These are phyloP conservation scores for Phytophthora aleatoria DNA, from an alignment of 352 stramenopile genomes.

Conservation along the genomic window DNA sequence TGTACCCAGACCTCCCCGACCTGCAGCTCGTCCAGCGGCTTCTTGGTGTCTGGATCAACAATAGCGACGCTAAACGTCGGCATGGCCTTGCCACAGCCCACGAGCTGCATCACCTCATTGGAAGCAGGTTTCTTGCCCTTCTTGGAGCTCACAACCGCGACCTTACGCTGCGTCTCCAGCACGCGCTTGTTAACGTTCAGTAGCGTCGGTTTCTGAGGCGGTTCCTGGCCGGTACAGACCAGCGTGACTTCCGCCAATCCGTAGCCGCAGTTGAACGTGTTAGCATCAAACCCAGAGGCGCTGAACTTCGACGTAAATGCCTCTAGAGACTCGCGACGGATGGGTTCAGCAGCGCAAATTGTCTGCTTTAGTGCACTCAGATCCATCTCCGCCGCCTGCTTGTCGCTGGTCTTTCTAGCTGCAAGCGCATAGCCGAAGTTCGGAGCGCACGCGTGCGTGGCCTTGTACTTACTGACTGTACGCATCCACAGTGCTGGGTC, in stretches of 20 bases:
- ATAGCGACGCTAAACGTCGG: slow-evolving; percentile 73
- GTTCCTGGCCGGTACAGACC: slow-evolving; percentile 76
- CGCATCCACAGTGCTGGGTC: slow-evolving; percentile 85
- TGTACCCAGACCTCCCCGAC: slow-evolving; percentile 95
- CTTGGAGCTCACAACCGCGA: slow-evolving; percentile 37
- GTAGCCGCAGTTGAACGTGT: slow-evolving; percentile 85
- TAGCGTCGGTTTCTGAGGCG: slow-evolving; percentile 62
- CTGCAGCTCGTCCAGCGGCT: slow-evolving; percentile 50
- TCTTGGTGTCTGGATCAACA: slow-evolving; percentile 66
- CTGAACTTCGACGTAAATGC: slow-evolving; percentile 77
- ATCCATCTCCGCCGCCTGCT: slow-evolving; percentile 62
- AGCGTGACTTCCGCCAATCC: slow-evolving; percentile 84
- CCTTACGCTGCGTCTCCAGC: slow-evolving; percentile 62
- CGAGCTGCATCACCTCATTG: slow-evolving; percentile 58
- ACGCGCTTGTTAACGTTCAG: slow-evolving; percentile 66
- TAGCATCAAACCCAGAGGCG: slow-evolving; percentile 57
- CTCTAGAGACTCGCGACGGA: slow-evolving; percentile 76
- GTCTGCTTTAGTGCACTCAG: slow-evolving; percentile 70
- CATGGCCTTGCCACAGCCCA: slow-evolving; percentile 85
- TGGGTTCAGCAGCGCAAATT: slow-evolving; percentile 83
- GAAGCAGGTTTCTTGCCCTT: slow-evolving; percentile 23
- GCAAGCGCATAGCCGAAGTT: slow-evolving; percentile 84
- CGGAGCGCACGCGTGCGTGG: slow-evolving; percentile 75
- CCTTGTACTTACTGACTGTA: slow-evolving; percentile 73
- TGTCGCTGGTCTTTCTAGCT: slow-evolving; percentile 76